Evolutionary conservation across 1,139 yeast species (phyloP), one percentile per base, ranked within the genome.

Genomic region (Zygoascus sp.): DNA sequence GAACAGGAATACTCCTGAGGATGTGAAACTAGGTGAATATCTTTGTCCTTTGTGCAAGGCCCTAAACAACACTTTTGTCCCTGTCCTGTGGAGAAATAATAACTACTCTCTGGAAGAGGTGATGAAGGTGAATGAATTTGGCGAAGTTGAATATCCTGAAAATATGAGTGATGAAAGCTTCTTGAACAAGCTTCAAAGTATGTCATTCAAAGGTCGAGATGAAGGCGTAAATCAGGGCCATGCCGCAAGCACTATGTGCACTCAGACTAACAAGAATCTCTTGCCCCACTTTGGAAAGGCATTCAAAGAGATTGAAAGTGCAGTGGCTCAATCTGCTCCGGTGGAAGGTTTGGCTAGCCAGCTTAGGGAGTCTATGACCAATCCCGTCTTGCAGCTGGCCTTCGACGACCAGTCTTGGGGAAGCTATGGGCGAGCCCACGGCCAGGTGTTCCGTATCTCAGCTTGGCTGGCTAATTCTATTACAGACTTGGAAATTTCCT

Each of bases 11-110:
- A 73, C 82, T 5, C 95, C 97, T 0, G 95, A 84, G 53, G 81
- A 84, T 54, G 68, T 75, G 2, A 81, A 79, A 15, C 79, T 79
- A 49, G 78, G 79, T 13, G 95, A 90, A 57, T 84, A 87, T 55
- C 68, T 86, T 32, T 92, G 98, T 60, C 97, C 98, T 0, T 74
- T 92, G 40, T 92, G 98, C 69, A 87, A 88, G 52, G 83, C 96
- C 0, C 70, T 92, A 46, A 86, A 85, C 60, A 92, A 92, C 60
- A 74, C 83, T 53, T 88, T 92, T 60, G 66, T 90, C 42, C 98
- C 98, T 1, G 72, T 84, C 1, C 63, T 81, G 44, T 81, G 72
- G 69, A 59, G 58, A 27, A 41, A 51, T n/a, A 66, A 65, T 43
- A 45, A 40, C 39, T 21, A 40, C 17, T 16, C 37, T 3, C 17